These are phyloP conservation scores for Euphrasia confusa DNA, from an alignment of 257 asterid genomes.

Conservation along the genomic window DNA sequence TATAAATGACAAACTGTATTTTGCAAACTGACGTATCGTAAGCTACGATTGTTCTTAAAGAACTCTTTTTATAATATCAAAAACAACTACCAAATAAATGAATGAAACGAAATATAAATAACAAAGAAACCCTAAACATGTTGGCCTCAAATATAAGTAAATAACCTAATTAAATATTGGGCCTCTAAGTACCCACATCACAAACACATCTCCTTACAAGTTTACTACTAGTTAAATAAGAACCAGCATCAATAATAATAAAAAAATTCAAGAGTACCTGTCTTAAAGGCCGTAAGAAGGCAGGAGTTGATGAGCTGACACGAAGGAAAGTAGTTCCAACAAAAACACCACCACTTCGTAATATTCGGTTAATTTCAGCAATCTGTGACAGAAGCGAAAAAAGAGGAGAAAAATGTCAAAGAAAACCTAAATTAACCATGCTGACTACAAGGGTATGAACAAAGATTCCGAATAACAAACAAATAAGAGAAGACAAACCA, in stretches of 20 bases:
- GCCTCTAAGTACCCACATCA: not conserved
- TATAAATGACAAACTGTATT: not conserved
- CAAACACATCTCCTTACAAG: not conserved
- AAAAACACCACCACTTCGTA: conserved; percentile 81
- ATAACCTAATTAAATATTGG: too few relatives aligned
- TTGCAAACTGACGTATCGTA: not conserved
- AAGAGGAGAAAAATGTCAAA: conserved; percentile 6
- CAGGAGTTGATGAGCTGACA: conserved; percentile 60
- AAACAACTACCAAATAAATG: too few relatives aligned
- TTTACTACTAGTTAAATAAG: not conserved
- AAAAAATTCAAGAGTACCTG: conserved; percentile 39
- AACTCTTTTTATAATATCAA: too few relatives aligned
- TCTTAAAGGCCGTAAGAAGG: conserved; percentile 54
- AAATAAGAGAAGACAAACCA: conserved; percentile 10
- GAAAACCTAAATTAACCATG: not conserved
- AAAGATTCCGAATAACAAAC: conserved; percentile 2
- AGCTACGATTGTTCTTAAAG: too few relatives aligned
- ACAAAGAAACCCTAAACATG: too few relatives aligned
- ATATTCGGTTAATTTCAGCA: conserved; percentile 83
- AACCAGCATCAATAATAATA: not conserved
- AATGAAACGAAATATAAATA: too few relatives aligned
- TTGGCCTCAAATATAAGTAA: too few relatives aligned
- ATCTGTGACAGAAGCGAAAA: conserved; percentile 40
- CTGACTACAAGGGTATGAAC: not conserved
- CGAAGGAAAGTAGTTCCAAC: conserved; percentile 92